Base-by-base conservation (phyloP, 2,329 filamentous ascomycete species). In the Aspergillus aculeatus region DNA sequence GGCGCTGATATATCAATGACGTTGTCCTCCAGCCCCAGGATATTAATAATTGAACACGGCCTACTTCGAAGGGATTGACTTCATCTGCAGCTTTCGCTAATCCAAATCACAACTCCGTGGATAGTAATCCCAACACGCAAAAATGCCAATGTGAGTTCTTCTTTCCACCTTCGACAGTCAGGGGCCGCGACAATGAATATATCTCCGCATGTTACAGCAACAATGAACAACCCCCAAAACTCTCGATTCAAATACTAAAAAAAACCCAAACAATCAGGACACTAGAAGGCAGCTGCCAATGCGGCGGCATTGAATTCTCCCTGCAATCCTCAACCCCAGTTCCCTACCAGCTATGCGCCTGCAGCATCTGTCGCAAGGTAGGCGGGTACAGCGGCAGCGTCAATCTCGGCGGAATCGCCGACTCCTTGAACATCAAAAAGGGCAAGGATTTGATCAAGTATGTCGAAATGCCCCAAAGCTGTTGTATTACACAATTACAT, bases 221-320 rank as follows among this genome's bases (percentile, higher is more conserved):
- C 31, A n/a, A 49, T 23, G 23, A 51, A 47, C 12, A 50, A 12
- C 4, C 23, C 7, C 35, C 1, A 35, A 9, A 9, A 11, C 38
- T 44, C 19, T 47, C 21, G 16, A 50, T 50, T 12, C 12, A 48
- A 35, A 48, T 32, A 55, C 51, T 67, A 57, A 67, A 56, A 56
- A 67, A 56, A 11, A 44, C 52, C 16, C 23, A 23, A 50, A 21
- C 31, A 23, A n/a, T 59, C 58, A 82, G 79, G 74, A 76, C 75
- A 65, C 76, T 82, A 7, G 69, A 80, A 61, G 80, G 80, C 65
- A 81, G 78, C 66, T 82, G 79, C 70, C 80, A 81, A 66, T 82
- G 79, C 63, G 80, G 80, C 54, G 69, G 71, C 41, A 70, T 82
- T n/a, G 73, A 80, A 68, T 82, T 81, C 63, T 73, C 71, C 4